Evolutionary conservation across 768 basidiomycete genomes (phyloP), one percentile per base, ranked within the genome.

Genomic region (Suillus alpinus): DNA sequence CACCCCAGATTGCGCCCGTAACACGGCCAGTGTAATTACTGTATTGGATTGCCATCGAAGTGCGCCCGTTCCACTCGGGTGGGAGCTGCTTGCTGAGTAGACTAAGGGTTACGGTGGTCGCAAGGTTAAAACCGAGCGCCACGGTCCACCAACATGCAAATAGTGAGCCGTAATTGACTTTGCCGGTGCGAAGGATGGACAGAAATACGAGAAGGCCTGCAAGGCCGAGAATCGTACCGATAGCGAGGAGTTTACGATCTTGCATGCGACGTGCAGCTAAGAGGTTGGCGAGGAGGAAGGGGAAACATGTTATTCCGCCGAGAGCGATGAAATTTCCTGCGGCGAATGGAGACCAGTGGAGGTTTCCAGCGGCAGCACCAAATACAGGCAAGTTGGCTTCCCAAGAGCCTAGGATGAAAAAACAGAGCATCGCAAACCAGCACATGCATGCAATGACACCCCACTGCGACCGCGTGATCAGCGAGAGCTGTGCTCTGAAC

Each of bases 291-390:
- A 88, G 76, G 56, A 89, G 83, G 77, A 90, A 88, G 5, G 88
- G 88, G 69, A 89, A 82, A 37, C 83, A 77, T 26, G 79, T 75
- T 31, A 83, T 73, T 10, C 86, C 88, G 18, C 87, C 87, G 14
- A 89, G 79, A 31, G 85, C 87, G 70, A 89, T 86, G 74, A 88
- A 85, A 72, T 88, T 88, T 8, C 86, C 88, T 3, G 87, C 85
- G n/a, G 80, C 77, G 66, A 81, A 88, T 1, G 86, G 87, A 10
- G 82, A 79, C 78, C 83, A 87, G 65, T 78, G 68, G 67, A 88
- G 81, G 23, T 71, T 66, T 16, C 72, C 69, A 6, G 66, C 69
- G 20, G 65, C 67, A 50, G 80, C 79, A 20, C 82, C 79, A 68
- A 82, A 88, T 59, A 88, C 80, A 40, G 86, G 87, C 57, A 88